Evolutionary conservation across 1,284 basidiomycete genomes (phyloP).

Genomic region (Ustilago shanxiensis): DNA sequence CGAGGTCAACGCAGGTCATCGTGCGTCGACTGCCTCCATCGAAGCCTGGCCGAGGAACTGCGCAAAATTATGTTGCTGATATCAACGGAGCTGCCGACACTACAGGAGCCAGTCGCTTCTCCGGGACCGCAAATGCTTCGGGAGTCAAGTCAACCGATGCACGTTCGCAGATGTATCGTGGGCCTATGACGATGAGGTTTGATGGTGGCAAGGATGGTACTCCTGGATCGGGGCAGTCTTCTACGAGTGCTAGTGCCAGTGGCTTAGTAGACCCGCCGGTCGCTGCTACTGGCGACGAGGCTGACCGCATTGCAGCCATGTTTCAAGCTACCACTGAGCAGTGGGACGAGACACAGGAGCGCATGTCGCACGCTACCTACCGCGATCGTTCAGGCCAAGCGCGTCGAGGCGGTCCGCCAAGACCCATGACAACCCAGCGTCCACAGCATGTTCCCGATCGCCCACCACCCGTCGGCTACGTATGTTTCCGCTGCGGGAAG

Average conservation of each 20-base stretch:
- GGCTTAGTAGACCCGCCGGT: conserved; percentile 15
- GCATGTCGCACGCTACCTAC: conserved; percentile 81
- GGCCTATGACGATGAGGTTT: conserved; percentile 85
- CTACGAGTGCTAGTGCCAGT: neutral
- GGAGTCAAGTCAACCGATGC: conserved; percentile 31
- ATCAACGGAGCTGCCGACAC: conserved; percentile 66
- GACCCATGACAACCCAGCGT: conserved; percentile 38
- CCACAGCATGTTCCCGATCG: conserved; percentile 51
- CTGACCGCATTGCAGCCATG: conserved; percentile 83
- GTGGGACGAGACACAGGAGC: conserved; percentile 96
- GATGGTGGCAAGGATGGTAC: conserved; percentile 72
- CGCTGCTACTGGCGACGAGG: conserved; percentile 55
- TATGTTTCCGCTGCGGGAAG: conserved; percentile 98
- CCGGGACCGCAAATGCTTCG: conserved; percentile 33
- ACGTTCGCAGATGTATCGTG: conserved; percentile 43
- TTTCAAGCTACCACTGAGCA: conserved; percentile 89
- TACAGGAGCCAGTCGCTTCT: conserved; percentile 32
- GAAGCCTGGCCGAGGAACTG: conserved; percentile 90
- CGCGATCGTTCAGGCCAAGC: conserved; percentile 62
- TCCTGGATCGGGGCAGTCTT: conserved; percentile 7
- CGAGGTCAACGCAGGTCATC: conserved; percentile 92
- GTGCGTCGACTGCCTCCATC: conserved; percentile 88
- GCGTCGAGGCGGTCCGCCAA: conserved; percentile 59
- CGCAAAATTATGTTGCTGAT: conserved; percentile 83
- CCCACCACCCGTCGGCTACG: conserved; percentile 79